Base-by-base conservation (phyloP, 2,329 filamentous ascomycete genomes). In the Apiospora hydei region DNA sequence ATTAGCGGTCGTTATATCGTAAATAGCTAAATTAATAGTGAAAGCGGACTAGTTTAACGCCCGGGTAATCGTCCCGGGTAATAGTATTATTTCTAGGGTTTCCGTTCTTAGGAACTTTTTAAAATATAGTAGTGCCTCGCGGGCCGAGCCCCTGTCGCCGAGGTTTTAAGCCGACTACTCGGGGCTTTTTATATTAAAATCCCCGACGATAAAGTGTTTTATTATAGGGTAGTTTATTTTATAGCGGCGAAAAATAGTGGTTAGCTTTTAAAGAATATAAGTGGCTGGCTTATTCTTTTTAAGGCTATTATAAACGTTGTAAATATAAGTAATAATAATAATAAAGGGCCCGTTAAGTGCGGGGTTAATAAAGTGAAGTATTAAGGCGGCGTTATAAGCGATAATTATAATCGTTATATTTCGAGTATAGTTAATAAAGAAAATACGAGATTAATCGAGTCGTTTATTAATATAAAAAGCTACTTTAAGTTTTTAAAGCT, bases 311-410 rank as follows among this genome's bases (percentile, higher is more conserved):
- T 67, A 67, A 1, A 46, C 7, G 16, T 43, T 67, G 44, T 43
- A 67, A 14, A 67, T 67, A 67, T 44, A 24, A 21, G 24, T 44
- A 67, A 26, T 14, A n/a, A 13, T 67, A 67, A 44, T n/a, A n/a
- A n/a, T n/a, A n/a, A n/a, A 2, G 3, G n/a, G 7, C 6, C 3
- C 6, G 16, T 47, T 47, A 47, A 21, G 6, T 5, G 6, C 16
- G 16, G 1, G 5, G 13, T 67, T 41, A 67, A 43, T 21, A 21
- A 3, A 1, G 11, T 24, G 24, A 67, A 30, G 13, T 21, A 64
- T 11, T n/a, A 38, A 21, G 2, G 10, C 1, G 10, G 3, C 3
- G 10, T 49, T n/a, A n/a, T 49, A 49, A n/a, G n/a, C n/a, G n/a
- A 49, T 49, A 49, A 10, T n/a, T 49, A 47, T 21, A 7, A 21